phyloP scores from a whole-genome alignment of 2,329 filamentous ascomycete genomes.

The Epichloe aotearoae region DNA sequence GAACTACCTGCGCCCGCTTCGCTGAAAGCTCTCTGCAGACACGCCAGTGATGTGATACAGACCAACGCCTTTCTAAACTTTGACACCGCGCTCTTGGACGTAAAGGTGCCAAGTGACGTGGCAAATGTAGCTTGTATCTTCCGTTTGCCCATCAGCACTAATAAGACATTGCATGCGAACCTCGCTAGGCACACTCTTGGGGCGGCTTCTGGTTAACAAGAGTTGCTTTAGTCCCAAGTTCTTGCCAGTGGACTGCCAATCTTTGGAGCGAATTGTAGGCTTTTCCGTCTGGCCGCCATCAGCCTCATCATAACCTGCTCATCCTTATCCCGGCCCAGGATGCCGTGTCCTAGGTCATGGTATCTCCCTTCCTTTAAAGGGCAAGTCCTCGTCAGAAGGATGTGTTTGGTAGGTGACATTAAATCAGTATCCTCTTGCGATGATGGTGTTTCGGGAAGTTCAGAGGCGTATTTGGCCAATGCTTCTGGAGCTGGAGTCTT shows the following conservation, averaged over 20 bases:
- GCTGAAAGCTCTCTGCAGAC: background rate
- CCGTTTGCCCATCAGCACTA: background rate
- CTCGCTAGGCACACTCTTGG: background rate
- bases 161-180: background rate
- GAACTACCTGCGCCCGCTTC: background rate
- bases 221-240: slow-evolving; percentile 29
- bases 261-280: slow-evolving; percentile 63
- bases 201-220: background rate
- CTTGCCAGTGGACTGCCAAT: slow-evolving; percentile 57
- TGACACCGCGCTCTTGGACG: background rate
- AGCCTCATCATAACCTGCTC: slow-evolving; percentile 46
- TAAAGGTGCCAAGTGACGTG: background rate
- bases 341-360: slow-evolving; percentile 27
- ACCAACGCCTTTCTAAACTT: background rate
- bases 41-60: background rate
- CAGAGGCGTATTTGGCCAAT: slow-evolving; percentile 37
- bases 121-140: background rate
- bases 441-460: slow-evolving; percentile 33
- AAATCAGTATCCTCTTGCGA: slow-evolving; percentile 21
- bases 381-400: slow-evolving; percentile 38
- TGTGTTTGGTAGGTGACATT: slow-evolving; percentile 20
- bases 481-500: slow-evolving; percentile 45
- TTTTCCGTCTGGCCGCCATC: slow-evolving; percentile 63
- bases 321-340: slow-evolving; percentile 39
- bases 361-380: slow-evolving; percentile 34